Conservation (phyloP, 805 yeast genomes). For the Zygosaccharomyces rouxii region DNA sequence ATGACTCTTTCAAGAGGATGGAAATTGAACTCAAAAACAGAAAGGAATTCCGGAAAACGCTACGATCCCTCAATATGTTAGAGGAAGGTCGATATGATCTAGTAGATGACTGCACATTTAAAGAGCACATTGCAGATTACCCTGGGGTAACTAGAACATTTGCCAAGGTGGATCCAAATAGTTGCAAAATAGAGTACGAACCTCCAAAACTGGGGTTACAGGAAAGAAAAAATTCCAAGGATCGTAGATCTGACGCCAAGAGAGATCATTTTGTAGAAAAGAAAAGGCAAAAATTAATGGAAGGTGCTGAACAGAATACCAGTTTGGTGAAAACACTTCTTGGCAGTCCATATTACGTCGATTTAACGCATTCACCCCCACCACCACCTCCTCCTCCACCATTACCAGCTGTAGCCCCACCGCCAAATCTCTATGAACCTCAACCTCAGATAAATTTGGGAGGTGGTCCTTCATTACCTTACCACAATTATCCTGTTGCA, state of each 20-base stretch:
- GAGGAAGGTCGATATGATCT: background rate
- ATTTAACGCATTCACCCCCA: background rate
- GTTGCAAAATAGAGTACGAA: background rate
- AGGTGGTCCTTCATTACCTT: background rate
- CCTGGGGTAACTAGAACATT: background rate
- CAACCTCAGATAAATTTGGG: background rate
- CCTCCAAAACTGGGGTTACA: background rate
- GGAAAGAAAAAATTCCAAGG: background rate
- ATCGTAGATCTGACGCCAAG: background rate
- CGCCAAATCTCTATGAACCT: background rate
- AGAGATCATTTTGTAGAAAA: background rate
- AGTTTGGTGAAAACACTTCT: constrained; percentile 14
- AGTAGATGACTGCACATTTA: background rate
- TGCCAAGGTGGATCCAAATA: background rate
- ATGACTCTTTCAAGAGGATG: background rate
- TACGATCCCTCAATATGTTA: background rate
- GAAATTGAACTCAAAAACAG: constrained; percentile 1
- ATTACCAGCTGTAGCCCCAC: background rate
- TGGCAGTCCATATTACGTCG: constrained; percentile 6
- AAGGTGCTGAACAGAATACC: constrained; percentile 15
- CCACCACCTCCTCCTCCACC: constrained; percentile 4
- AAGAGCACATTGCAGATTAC: background rate
- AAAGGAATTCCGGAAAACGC: background rate
- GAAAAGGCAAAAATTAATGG: constrained; percentile 6
- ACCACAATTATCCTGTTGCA: background rate